phyloP scores from a whole-genome alignment of 2,329 filamentous ascomycete species.

The Aspergillus sp. region DNA sequence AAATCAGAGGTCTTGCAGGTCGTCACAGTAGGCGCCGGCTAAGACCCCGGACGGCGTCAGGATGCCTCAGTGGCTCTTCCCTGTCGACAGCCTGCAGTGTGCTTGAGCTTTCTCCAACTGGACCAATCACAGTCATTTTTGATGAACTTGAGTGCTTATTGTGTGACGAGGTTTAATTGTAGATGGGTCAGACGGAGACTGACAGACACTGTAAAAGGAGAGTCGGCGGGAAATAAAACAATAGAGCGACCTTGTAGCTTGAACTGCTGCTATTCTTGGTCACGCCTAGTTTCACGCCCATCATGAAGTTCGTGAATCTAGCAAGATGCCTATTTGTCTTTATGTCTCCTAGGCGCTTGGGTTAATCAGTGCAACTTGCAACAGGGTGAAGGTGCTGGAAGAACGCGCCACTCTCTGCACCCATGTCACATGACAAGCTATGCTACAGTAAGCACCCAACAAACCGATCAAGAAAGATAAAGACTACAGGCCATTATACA shows the following conservation, averaged over 20 bases:
- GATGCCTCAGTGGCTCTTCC: conserved; percentile 24
- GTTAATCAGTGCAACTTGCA: background rate
- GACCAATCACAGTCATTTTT: conserved; percentile 11
- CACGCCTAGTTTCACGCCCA: too few species aligned
- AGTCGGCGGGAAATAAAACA: conserved; percentile 3
- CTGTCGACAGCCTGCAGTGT: conserved; percentile 14
- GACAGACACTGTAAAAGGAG: background rate
- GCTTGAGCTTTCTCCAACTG: conserved; percentile 13
- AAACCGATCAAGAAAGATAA: background rate
- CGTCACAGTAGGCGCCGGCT: conserved; percentile 31
- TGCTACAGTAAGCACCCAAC: background rate
- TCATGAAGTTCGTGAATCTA: background rate
- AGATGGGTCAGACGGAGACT: conserved; percentile 9
- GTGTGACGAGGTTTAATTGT: background rate
- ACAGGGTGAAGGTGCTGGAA: background rate
- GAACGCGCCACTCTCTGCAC: background rate
- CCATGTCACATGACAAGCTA: background rate
- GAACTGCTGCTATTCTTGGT: background rate
- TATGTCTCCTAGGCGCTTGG: background rate
- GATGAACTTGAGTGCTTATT: conserved; percentile 1
- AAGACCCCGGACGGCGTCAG: conserved; percentile 25
- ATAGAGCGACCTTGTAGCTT: background rate
- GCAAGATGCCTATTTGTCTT: background rate
- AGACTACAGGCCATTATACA: background rate
- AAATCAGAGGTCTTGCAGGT: conserved; percentile 14